Evolutionary conservation across 2,329 filamentous ascomycete genomes (phyloP).

Genomic region (Aspergillus sp.): DNA sequence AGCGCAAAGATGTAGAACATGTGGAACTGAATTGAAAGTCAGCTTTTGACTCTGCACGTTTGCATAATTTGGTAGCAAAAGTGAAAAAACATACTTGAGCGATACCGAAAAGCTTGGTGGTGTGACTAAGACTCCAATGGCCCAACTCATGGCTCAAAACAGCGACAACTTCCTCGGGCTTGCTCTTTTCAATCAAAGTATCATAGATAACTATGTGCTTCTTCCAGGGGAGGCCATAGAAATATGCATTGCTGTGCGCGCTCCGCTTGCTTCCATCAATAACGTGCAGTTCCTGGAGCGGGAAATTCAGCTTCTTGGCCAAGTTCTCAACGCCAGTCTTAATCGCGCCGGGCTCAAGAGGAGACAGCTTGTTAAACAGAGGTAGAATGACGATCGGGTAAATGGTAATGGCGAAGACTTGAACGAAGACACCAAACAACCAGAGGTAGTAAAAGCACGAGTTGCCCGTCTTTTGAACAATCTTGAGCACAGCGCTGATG

Average conservation of each 20-base stretch:
- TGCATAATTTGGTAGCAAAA: not conserved
- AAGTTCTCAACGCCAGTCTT: conserved; percentile 86
- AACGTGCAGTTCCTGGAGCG: conserved; percentile 87
- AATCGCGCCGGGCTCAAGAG: conserved; percentile 79
- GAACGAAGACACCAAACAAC: conserved; percentile 84
- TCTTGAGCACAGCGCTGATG: conserved; percentile 86
- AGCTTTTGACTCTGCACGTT: not conserved
- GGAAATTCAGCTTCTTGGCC: conserved; percentile 82
- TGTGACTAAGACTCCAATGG: conserved; percentile 96
- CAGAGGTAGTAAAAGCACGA: conserved; percentile 98
- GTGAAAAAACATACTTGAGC: conserved; percentile 63
- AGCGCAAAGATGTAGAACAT: conserved; percentile 96
- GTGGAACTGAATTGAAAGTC: conserved; percentile 62
- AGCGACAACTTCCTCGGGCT: conserved; percentile 87
- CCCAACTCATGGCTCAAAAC: conserved; percentile 94
- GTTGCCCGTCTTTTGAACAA: conserved; percentile 89
- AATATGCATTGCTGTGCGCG: conserved; percentile 89
- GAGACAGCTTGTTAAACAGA: conserved; percentile 96
- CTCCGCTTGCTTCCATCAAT: conserved; percentile 90
- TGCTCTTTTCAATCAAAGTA: conserved; percentile 92
- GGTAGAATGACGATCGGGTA: conserved; percentile 94
- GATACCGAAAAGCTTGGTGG: conserved; percentile 84
- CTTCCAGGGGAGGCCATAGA: conserved; percentile 98
- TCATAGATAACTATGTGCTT: conserved; percentile 99
- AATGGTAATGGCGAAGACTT: conserved; percentile 92